Evolutionary conservation across 2,329 filamentous ascomycete species (phyloP).

Genomic region (Seiridium unicorne): DNA sequence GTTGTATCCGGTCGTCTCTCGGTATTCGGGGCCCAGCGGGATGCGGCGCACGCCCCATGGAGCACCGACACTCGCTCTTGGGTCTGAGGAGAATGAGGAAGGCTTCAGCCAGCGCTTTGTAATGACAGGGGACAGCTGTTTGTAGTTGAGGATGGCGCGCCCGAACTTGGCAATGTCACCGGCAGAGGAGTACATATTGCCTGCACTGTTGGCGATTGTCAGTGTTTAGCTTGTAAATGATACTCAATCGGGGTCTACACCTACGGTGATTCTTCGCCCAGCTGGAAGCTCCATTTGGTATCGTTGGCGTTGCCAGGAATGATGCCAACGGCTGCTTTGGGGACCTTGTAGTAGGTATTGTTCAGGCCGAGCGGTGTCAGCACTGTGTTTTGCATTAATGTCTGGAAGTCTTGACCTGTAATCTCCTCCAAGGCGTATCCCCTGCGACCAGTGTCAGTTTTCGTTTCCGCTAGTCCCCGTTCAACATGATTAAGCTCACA

Average conservation of each 20-base stretch:
- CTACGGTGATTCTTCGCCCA: slow-evolving; percentile 25
- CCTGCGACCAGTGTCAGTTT: slow-evolving; percentile 31
- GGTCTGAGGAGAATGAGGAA: slow-evolving; percentile 33
- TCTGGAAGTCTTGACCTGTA: slow-evolving; percentile 30
- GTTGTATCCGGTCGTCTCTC: slow-evolving; percentile 35
- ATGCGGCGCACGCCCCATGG: slow-evolving; percentile 34
- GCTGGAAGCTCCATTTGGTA: slow-evolving; percentile 24
- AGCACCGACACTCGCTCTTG: slow-evolving; percentile 34
- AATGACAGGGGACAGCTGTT: slow-evolving; percentile 29
- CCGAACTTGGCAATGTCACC: slow-evolving; percentile 29
- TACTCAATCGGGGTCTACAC: background rate
- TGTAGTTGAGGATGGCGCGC: slow-evolving; percentile 27
- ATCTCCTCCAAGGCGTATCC: slow-evolving; percentile 36
- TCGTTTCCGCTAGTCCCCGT: slow-evolving; percentile 15
- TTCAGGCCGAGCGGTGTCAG: slow-evolving; percentile 37
- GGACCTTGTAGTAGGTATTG: slow-evolving; percentile 29
- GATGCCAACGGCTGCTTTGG: slow-evolving; percentile 26
- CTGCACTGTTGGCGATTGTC: slow-evolving; percentile 23
- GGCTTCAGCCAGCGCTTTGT: slow-evolving; percentile 41
- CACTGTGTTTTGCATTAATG: slow-evolving; percentile 32
- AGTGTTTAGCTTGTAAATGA: slow-evolving; percentile 1
- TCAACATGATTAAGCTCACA: slow-evolving; percentile 25
- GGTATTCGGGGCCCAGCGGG: slow-evolving; percentile 22
- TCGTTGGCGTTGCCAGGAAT: slow-evolving; percentile 32
- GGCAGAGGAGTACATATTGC: slow-evolving; percentile 33